These are phyloP conservation scores for Pyronema domesticum DNA, from an alignment of 495 filamentous ascomycete genomes.

Conservation along the genomic window DNA sequence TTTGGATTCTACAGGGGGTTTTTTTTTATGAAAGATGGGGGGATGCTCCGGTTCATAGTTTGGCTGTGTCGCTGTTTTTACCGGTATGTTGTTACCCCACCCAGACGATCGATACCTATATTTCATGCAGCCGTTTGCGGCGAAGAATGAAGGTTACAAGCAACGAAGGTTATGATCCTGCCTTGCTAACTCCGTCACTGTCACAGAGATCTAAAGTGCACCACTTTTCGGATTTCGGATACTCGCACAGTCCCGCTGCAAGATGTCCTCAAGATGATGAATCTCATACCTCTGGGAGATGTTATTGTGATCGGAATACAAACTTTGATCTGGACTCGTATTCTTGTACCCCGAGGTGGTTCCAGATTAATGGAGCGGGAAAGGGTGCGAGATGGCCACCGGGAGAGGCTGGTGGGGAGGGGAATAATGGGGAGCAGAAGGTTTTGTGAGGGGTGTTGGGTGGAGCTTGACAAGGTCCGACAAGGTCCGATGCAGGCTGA, in stretches of 20 bases:
- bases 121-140: too few relatives aligned
- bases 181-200: neutral
- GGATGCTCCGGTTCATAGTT: constrained; percentile 35
- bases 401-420: neutral
- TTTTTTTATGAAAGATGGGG: constrained; percentile 40
- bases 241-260: constrained; percentile 21
- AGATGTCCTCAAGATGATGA: constrained; percentile 21
- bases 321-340: constrained; percentile 20
- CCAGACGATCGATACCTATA: constrained; percentile 2
- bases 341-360: constrained; percentile 20
- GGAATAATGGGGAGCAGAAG: too few relatives aligned
- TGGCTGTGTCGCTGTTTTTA: constrained; percentile 27
- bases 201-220: constrained; percentile 32
- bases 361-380: constrained; percentile 4
- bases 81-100: neutral
- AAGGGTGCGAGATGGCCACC: neutral
- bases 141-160: too few relatives aligned
- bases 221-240: constrained; percentile 34
- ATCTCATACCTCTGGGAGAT: constrained; percentile 14
- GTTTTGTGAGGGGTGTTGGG: too few relatives aligned
- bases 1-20: constrained; percentile 33
- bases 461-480: too few relatives aligned
- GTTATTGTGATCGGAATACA: constrained; percentile 10
- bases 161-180: too few relatives aligned
- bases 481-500: too few relatives aligned